phyloP scores from a whole-genome alignment of 2,329 filamentous ascomycete genomes.

The Pseudogymnoascus sp. region DNA sequence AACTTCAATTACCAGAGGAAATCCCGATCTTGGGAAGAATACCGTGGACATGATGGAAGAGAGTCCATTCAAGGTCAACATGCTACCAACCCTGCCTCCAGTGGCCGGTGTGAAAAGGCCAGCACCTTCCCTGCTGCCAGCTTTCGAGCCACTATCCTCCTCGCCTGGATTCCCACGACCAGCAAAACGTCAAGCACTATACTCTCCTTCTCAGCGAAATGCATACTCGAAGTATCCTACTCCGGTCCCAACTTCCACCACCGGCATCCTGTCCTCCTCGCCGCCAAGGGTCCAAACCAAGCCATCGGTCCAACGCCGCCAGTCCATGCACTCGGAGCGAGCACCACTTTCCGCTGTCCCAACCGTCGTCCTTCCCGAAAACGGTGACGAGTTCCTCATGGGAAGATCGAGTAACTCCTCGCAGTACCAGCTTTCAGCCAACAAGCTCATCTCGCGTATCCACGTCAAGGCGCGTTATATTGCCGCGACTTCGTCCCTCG shows the following conservation, averaged over 20 bases:
- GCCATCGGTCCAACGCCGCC: constrained; percentile 48
- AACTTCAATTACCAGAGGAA: neutral
- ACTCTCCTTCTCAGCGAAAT: constrained; percentile 31
- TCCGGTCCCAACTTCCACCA: constrained; percentile 87
- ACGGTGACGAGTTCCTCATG: constrained; percentile 76
- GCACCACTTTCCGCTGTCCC: constrained; percentile 76
- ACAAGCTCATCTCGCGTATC: constrained; percentile 84
- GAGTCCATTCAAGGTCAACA: constrained; percentile 27
- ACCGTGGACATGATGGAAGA: constrained; percentile 28
- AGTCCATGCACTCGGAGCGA: constrained; percentile 60
- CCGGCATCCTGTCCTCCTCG: constrained; percentile 81
- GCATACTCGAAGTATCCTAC: constrained; percentile 67
- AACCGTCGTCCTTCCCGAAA: constrained; percentile 69
- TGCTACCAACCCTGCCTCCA: constrained; percentile 20
- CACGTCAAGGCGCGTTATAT: constrained; percentile 86
- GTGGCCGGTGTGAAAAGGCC: constrained; percentile 48
- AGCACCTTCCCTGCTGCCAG: constrained; percentile 61
- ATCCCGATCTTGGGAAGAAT: constrained; percentile 7
- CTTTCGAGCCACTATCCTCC: constrained; percentile 73
- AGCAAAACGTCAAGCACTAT: constrained; percentile 55
- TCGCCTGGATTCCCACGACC: constrained; percentile 64
- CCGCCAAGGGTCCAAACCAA: constrained; percentile 51
- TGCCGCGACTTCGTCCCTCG: constrained; percentile 55
- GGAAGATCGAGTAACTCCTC: constrained; percentile 91
- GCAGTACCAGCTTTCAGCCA: constrained; percentile 88